Percentiles rank a stretch among this genome's conserved stretches.
phyloP scores from a whole-genome alignment of 257 asterid genomes.

The Solanum gracilifrons region DNA sequence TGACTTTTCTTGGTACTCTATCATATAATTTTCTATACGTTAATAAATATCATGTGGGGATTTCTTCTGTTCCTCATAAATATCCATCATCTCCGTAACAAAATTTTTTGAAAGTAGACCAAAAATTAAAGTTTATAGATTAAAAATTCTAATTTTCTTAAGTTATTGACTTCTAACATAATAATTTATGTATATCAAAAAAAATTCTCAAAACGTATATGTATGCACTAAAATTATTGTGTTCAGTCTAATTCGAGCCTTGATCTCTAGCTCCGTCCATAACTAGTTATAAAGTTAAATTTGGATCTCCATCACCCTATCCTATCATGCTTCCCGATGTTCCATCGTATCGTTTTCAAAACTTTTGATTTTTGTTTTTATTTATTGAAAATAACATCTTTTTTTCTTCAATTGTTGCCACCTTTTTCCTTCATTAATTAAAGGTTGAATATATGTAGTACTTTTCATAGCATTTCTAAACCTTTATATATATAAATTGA shows the following conservation, averaged over 20 bases:
- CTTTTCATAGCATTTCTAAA: too few relatives aligned
- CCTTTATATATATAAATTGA: too few relatives aligned
- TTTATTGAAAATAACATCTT: neutral
- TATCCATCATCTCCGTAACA: neutral
- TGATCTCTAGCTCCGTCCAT: neutral
- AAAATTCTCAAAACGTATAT: neutral
- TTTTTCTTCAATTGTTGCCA: neutral
- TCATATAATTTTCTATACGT: neutral
- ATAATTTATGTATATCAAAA: neutral
- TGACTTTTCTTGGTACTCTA: neutral
- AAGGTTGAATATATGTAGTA: neutral
- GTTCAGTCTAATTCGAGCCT: neutral
- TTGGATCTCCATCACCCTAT: neutral
- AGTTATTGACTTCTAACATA: neutral
- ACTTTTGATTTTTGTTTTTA: neutral
- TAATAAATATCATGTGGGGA: neutral
- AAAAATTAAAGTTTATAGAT: neutral
- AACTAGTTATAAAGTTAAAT: neutral
- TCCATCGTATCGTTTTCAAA: neutral
- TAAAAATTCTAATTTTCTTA: neutral
- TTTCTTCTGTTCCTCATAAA: neutral
- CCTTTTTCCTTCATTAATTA: neutral
- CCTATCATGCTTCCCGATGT: neutral
- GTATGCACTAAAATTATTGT: neutral
- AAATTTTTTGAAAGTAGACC: accelerated